phyloP scores from a whole-genome alignment of 2,329 filamentous ascomycete species.

The Calonectria pseudoreteaudii region DNA sequence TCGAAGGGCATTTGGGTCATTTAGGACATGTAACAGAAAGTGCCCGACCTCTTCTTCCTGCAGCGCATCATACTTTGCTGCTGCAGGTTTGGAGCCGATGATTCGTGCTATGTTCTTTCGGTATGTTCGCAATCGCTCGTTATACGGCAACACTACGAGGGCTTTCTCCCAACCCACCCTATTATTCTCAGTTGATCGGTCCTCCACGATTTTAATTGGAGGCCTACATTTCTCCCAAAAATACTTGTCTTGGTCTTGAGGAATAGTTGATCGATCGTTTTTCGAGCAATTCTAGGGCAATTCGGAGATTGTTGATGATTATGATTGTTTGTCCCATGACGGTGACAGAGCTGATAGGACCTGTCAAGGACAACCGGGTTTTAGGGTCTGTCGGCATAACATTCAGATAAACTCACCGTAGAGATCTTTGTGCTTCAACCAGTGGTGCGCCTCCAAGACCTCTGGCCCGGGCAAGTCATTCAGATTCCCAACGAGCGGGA shows the following conservation, averaged over 20 bases:
- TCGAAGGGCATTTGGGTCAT: constrained; percentile 51
- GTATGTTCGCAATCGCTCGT: constrained; percentile 51
- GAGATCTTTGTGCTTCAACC: constrained; percentile 32
- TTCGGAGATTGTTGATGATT: constrained; percentile 51
- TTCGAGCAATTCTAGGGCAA: constrained; percentile 52
- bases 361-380: not conserved
- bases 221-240: constrained; percentile 30
- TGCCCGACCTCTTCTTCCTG: constrained; percentile 55
- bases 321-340: constrained; percentile 55
- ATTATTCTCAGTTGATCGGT: not conserved
- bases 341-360: constrained; percentile 59
- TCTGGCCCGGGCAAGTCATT: constrained; percentile 26
- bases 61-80: constrained; percentile 52
- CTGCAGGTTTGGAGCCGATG: constrained; percentile 55
- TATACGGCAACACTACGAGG: constrained; percentile 50
- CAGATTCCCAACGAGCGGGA: constrained; percentile 31
- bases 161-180: constrained; percentile 46
- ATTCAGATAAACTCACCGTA: constrained; percentile 20
- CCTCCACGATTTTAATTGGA: not conserved
- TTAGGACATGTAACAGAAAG: constrained; percentile 45
- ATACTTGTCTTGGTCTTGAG: constrained; percentile 26
- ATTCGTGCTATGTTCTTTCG: constrained; percentile 59
- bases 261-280: constrained; percentile 30
- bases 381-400: not conserved
- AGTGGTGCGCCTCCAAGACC: constrained; percentile 28